Base-by-base conservation (phyloP, 1,284 basidiomycete genomes). In the Moniliophthora roreri region DNA sequence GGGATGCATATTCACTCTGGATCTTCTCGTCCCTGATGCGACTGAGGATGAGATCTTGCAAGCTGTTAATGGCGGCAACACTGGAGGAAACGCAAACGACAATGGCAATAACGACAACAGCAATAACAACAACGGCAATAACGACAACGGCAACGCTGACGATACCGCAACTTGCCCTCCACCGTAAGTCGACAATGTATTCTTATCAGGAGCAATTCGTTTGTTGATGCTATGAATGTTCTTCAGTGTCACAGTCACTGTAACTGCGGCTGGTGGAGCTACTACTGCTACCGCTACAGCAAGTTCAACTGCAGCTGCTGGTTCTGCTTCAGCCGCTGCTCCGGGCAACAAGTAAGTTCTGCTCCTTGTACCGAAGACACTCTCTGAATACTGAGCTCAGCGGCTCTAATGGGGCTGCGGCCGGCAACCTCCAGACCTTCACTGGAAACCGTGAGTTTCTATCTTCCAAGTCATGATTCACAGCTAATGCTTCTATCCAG, bases 1-100 rank as follows among this genome's bases (percentile, higher is more conserved):
- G n/a, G 82, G 84, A 4, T 87, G 84, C 66, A 87, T 86, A 60
- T 77, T 84, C 69, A 78, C 82, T 0, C 75, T 81, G 67, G 83
- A 48, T 23, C 48, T 52, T 38, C 65, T 81, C n/a, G 77, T 80
- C 5, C 55, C 66, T 3, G 85, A 85, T 60, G 84, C 82, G 0
- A 82, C 83, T 6, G 75, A 72, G 3, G 83, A 68, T 23, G 85
- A 85, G 66, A 84, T 87, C 62, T 66, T 68, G 34, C 80, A 79
- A 53, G 81, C 82, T 52, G 76, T 79, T 44, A 53, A 59, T 52
- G 59, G 60, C 52, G 47, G 56, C 24, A 50, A 52, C n/a, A 35
- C n/a, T 9, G 37, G 2, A 13, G 41, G 28, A 23, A 46, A 26
- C 44, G 44, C n/a, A 11, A 24, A 15, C 13, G 13, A 28, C 3